Evolutionary conservation across 306 rosid genomes (phyloP), one percentile per base, ranked within the genome.

Genomic region (Begonia loranthoides): DNA sequence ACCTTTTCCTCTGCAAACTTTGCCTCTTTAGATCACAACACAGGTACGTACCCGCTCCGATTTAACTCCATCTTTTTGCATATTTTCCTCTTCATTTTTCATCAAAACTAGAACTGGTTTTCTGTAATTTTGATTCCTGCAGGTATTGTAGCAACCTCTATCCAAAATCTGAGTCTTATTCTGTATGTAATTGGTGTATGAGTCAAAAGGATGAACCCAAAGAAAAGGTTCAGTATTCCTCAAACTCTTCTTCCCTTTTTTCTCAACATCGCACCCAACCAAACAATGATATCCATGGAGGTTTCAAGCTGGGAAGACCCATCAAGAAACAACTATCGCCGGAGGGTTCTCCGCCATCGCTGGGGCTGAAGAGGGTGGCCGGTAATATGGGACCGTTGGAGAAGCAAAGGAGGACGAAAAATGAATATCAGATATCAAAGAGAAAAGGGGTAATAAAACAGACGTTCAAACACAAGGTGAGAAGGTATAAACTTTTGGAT

Each of bases 11-110:
- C 22, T 90, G 99, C 73, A 72, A 78, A 72, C 46, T 78, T 54
- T 90, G 99, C 62, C 92, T 79, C 28, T 82, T 80, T 92, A 80
- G 99, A 90, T 90, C 92, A 56, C 99, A 90, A 60, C 99, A 90
- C 80, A 90, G 88, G 97, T 43, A 41, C 4, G 47, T 12, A 9
- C 14, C 47, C 75, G 59, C 15, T 11, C 17, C 7, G 13, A 16
- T n/a, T n/a, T 11, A n/a, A 21, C 4, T 22, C 12, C 3, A 8
- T 7, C 15, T 46, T 56, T 2, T 13, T 15, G 12, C n/a, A 38
- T 28, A 13, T 24, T 36, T 1, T 34, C 17, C 17, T 51, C 6
- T 14, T 1, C 5, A 10, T 5, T 17, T 24, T 40, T 12, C 56
- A 15, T 36, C 22, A n/a, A 22, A 4, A n/a, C 9, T 12, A 38